A percentile compares a stretch with the other conserved stretches of the same genome.
Conservation (phyloP, 2,329 filamentous ascomycete species). For the Penicillium sp. region DNA sequence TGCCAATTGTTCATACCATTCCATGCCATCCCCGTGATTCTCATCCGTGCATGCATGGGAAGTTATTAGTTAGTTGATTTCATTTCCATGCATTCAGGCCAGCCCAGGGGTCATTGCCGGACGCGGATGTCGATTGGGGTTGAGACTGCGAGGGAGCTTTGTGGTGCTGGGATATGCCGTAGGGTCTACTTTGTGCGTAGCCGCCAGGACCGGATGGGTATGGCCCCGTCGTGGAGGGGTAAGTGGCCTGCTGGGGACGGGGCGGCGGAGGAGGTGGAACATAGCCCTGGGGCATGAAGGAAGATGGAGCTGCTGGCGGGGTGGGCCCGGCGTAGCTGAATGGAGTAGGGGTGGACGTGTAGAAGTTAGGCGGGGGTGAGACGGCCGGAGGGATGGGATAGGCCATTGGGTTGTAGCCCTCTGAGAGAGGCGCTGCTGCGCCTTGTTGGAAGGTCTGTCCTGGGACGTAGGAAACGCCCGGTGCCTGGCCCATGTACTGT, state of each 20-base stretch:
- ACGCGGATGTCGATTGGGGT: slow-evolving; percentile 22
- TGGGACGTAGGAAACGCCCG: no score
- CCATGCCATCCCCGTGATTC: no score
- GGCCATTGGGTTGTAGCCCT: slow-evolving; percentile 45
- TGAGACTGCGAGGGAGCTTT: slow-evolving; percentile 33
- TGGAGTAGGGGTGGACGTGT: slow-evolving; percentile 27
- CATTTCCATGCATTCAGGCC: slow-evolving; percentile 62
- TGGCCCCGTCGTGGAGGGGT: slow-evolving; percentile 38
- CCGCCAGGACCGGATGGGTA: slow-evolving; percentile 48
- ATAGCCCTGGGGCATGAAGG: slow-evolving; percentile 53
- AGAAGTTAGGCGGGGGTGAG: no score
- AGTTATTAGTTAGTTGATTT: no score
- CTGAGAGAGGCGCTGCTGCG: slow-evolving; percentile 35
- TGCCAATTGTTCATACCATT: no score
- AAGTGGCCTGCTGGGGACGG: slow-evolving; percentile 47
- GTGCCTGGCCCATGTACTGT: slow-evolving; percentile 26
- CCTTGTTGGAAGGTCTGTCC: slow-evolving; percentile 33
- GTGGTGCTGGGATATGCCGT: slow-evolving; percentile 34
- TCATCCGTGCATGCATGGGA: no score
- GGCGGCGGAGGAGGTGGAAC: slow-evolving; percentile 60
- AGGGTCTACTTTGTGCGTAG: slow-evolving; percentile 46
- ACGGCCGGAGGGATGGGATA: slow-evolving; percentile 39
- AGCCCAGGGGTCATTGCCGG: slow-evolving; percentile 56
- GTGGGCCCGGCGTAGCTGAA: slow-evolving; percentile 28
- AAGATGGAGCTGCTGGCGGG: no score